Evolutionary conservation across 768 basidiomycete species (phyloP).

Genomic region (Mycena epipterygia): DNA sequence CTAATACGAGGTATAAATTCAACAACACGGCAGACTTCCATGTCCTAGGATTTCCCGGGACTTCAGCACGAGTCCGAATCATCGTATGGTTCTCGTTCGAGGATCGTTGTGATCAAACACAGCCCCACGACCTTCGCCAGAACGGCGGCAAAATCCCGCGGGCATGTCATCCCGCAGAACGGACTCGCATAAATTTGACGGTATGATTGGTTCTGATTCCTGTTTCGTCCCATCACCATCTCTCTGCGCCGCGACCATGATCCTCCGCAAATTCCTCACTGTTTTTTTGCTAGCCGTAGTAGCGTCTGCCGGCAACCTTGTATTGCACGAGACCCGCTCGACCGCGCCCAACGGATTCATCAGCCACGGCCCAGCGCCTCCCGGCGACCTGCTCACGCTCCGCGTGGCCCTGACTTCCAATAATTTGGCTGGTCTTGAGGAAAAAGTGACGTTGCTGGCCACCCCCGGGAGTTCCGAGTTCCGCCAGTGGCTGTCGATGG

Average conservation of each 20-base stretch:
- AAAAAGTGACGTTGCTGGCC: not conserved
- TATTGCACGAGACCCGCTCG: conserved; percentile 1
- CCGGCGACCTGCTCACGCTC: conserved; percentile 6
- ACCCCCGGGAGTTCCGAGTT: too few species aligned
- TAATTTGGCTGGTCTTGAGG: not conserved
- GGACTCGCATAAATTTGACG: conserved; percentile 8
- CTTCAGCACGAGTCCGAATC: not conserved
- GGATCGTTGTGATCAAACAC: conserved; percentile 3
- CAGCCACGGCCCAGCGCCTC: conserved; percentile 2
- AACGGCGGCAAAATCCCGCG: too few species aligned
- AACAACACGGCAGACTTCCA: too few species aligned
- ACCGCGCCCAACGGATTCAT: conserved; percentile 5
- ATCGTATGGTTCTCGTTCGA: too few species aligned
- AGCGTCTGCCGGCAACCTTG: too few species aligned
- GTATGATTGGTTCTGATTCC: not conserved
- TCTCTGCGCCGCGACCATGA: too few species aligned
- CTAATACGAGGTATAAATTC: too few species aligned
- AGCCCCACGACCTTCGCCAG: not conserved
- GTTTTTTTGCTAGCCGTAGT: too few species aligned
- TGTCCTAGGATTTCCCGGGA: too few species aligned
- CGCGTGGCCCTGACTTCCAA: conserved; percentile 8
- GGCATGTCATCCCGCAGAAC: not conserved
- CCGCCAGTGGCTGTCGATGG: too few species aligned
- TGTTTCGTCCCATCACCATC: too few species aligned
- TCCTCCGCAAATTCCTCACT: too few species aligned